Conservation (phyloP, 2,329 filamentous ascomycete genomes). For the Sarocladium oryzae region DNA sequence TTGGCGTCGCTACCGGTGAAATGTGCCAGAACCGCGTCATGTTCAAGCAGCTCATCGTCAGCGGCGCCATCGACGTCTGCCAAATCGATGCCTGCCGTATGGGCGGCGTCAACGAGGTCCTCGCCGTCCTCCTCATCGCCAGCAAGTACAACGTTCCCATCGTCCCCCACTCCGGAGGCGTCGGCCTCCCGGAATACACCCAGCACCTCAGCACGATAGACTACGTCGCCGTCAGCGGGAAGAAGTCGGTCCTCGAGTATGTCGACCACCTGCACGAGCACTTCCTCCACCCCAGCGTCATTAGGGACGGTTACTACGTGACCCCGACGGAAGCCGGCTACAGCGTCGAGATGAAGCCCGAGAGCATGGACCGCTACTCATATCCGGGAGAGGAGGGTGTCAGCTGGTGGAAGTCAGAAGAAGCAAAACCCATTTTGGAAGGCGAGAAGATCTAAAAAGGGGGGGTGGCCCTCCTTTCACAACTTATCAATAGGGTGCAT, state of each 20-base stretch:
- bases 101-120: conserved; percentile 84
- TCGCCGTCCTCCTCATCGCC: conserved; percentile 84
- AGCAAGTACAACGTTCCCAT: conserved; percentile 73
- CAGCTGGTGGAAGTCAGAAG: conserved; percentile 80
- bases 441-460: conserved; percentile 48
- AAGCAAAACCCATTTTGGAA: conserved; percentile 69
- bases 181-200: conserved; percentile 87
- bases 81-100: conserved; percentile 88
- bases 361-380: conserved; percentile 73
- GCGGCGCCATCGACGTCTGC: conserved; percentile 77
- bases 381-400: conserved; percentile 73
- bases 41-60: conserved; percentile 83
- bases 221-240: conserved; percentile 61
- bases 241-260: conserved; percentile 79
- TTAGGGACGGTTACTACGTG: conserved; percentile 81
- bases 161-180: conserved; percentile 83
- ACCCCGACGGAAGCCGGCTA: conserved; percentile 80
- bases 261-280: conserved; percentile 93
- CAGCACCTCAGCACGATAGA: conserved; percentile 57
- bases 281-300: conserved; percentile 73
- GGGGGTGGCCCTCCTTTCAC: too few relatives aligned
- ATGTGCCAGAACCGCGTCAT: conserved; percentile 94
- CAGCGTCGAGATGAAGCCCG: conserved; percentile 87
- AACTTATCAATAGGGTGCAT: too few relatives aligned
- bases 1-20: conserved; percentile 86